Evolutionary conservation across 2,329 filamentous ascomycete species (phyloP).

Genomic region (Raffaelea albimanens): DNA sequence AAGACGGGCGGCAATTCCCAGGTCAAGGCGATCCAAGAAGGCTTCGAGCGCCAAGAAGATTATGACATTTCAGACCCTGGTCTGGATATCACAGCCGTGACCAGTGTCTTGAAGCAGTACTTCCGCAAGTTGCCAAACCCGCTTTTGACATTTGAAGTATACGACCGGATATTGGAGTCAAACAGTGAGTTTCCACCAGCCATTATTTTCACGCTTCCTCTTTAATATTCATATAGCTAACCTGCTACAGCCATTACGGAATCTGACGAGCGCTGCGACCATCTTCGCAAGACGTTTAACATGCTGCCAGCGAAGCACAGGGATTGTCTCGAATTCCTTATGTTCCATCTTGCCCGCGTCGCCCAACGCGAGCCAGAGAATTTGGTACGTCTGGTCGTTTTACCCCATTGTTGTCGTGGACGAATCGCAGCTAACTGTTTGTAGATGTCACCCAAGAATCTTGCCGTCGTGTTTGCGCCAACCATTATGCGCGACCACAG

Average conservation of each 20-base stretch:
- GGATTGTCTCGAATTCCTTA: slow-evolving; percentile 84
- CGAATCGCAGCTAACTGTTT: background rate
- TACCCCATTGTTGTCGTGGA: background rate
- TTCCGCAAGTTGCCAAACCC: slow-evolving; percentile 88
- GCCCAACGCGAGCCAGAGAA: slow-evolving; percentile 77
- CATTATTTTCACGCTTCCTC: too few relatives aligned
- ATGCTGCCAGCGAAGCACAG: slow-evolving; percentile 75
- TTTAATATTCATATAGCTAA: slow-evolving; percentile 15
- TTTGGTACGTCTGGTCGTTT: slow-evolving; percentile 45
- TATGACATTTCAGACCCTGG: slow-evolving; percentile 90
- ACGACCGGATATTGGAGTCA: slow-evolving; percentile 79
- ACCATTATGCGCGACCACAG: slow-evolving; percentile 92
- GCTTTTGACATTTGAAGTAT: slow-evolving; percentile 84
- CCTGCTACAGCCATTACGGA: slow-evolving; percentile 48
- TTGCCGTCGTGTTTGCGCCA: slow-evolving; percentile 94
- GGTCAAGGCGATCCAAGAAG: slow-evolving; percentile 81
- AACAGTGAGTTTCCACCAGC: slow-evolving; percentile 43
- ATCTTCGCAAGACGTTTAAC: slow-evolving; percentile 64
- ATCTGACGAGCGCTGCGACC: slow-evolving; percentile 56
- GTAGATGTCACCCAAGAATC: slow-evolving; percentile 90
- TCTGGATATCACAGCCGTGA: slow-evolving; percentile 92
- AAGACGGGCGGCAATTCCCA: slow-evolving; percentile 92
- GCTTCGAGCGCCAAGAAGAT: slow-evolving; percentile 78
- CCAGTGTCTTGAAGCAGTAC: slow-evolving; percentile 93
- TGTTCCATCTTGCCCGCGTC: slow-evolving; percentile 86